These are phyloP conservation scores for Tilletia walkeri DNA, from an alignment of 1,284 basidiomycete genomes.

Conservation along the genomic window DNA sequence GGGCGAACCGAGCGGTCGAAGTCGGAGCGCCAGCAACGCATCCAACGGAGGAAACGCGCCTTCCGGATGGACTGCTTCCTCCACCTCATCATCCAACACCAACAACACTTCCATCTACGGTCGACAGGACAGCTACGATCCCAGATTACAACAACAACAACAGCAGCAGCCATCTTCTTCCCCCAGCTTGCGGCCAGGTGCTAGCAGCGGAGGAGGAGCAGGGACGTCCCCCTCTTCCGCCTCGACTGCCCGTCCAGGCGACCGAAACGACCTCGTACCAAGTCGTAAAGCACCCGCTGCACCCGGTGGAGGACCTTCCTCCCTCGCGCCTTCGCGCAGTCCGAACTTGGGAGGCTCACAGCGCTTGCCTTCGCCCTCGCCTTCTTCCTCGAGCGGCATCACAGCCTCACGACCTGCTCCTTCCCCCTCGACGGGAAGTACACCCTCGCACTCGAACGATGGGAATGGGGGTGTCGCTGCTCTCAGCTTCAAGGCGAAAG, in stretches of 20 bases:
- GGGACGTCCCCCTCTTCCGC: neutral
- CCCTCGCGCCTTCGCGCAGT: neutral
- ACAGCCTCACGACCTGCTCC: conserved; percentile 28
- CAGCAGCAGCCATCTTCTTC: conserved; percentile 5
- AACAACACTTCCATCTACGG: neutral
- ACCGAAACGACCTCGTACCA: conserved; percentile 34
- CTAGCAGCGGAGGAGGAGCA: neutral
- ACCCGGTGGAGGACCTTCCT: conserved; percentile 24
- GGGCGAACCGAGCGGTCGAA: neutral
- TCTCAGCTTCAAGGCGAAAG: conserved; percentile 50
- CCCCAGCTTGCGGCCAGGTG: neutral
- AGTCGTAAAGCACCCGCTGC: conserved; percentile 47
- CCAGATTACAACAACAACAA: neutral
- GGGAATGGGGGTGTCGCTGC: conserved; percentile 26
- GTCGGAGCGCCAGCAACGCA: conserved; percentile 8
- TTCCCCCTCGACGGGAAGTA: conserved; percentile 25
- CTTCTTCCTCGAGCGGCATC: conserved; percentile 17
- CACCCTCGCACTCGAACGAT: conserved; percentile 28
- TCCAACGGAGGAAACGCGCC: neutral
- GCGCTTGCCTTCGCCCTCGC: conserved; percentile 12
- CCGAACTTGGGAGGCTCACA: conserved; percentile 3
- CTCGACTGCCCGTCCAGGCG: conserved; percentile 8
- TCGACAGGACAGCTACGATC: conserved; percentile 13
- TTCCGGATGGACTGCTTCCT: neutral
- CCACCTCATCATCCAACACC: conserved; percentile 1